Evolutionary conservation across 2,329 filamentous ascomycete species (phyloP).

Genomic region (Colletotrichum eremochloae): DNA sequence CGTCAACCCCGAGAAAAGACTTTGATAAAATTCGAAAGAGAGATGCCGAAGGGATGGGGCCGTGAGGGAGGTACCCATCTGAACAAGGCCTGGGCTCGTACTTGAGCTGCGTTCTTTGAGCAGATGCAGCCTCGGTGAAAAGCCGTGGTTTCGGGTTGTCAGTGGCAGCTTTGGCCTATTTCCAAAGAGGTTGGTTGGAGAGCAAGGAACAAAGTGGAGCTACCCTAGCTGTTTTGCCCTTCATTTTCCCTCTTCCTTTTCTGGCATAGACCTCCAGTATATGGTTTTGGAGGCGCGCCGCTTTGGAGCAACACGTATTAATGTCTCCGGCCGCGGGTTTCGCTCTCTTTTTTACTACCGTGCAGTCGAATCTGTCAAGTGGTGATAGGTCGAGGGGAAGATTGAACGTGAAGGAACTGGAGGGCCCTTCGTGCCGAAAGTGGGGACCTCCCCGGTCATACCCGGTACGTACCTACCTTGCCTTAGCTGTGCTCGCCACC

Average conservation of each 20-base stretch:
- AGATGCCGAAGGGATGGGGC: constrained; percentile 1
- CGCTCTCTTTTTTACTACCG: neutral
- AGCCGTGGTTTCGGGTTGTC: constrained; percentile 37
- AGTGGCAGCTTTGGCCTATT: constrained; percentile 25
- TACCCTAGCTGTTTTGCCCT: neutral
- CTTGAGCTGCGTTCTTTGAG: constrained; percentile 16
- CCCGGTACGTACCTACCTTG: constrained; percentile 22
- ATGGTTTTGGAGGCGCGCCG: constrained; percentile 4
- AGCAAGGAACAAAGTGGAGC: constrained; percentile 26
- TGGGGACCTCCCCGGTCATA: constrained; percentile 32
- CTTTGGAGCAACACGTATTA: constrained; percentile 6
- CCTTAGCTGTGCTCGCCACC: constrained; percentile 18
- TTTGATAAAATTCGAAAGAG: neutral
- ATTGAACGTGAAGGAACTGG: constrained; percentile 22
- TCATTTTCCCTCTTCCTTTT: neutral
- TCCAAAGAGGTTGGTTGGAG: constrained; percentile 32
- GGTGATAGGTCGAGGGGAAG: constrained; percentile 38
- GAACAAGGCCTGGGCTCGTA: constrained; percentile 23
- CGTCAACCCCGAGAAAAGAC: neutral
- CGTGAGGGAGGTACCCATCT: constrained; percentile 15
- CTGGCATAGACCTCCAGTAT: constrained; percentile 4
- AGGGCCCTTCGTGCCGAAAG: constrained; percentile 31
- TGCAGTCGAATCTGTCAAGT: constrained; percentile 28
- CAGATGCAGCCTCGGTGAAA: constrained; percentile 29
- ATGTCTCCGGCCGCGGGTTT: neutral